A percentile compares a stretch with the other conserved stretches of the same genome.
Evolutionary conservation across 2,329 filamentous ascomycete species (phyloP).

Genomic region (Elsinoe ampelina): DNA sequence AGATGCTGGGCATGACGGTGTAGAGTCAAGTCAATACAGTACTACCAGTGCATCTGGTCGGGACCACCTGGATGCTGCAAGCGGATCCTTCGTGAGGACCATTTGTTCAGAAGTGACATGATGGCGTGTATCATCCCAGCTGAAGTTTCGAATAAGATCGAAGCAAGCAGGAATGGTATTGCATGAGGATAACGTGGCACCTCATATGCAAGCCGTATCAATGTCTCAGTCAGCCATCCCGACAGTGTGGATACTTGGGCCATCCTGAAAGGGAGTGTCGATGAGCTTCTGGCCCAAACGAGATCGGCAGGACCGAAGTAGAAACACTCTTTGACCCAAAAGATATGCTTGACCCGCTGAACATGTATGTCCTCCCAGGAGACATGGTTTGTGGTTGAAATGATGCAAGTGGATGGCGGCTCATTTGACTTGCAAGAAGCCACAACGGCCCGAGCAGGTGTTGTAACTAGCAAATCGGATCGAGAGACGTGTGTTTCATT

Average conservation of each 20-base stretch:
- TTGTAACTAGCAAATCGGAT: too few relatives aligned
- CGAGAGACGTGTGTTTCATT: too few relatives aligned
- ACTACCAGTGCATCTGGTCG: not conserved
- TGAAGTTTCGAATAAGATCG: not conserved
- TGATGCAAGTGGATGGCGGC: not conserved
- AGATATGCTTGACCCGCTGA: not conserved
- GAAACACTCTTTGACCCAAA: not conserved
- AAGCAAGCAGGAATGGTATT: too few relatives aligned
- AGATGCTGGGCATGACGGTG: not conserved
- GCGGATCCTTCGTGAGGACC: not conserved
- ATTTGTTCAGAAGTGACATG: not conserved
- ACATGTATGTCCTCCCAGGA: not conserved
- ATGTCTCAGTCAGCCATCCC: not conserved
- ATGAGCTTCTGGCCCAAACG: not conserved
- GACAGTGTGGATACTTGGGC: not conserved
- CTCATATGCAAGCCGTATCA: not conserved
- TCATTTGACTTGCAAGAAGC: not conserved
- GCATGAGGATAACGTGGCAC: too few relatives aligned
- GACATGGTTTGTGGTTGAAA: not conserved
- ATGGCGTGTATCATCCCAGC: not conserved
- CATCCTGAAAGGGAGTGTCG: not conserved
- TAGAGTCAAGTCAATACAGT: too few relatives aligned
- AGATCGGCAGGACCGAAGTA: not conserved
- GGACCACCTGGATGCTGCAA: not conserved
- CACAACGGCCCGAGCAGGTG: constrained; percentile 3